A percentile compares a stretch with the other conserved stretches of the same genome.
Conservation (phyloP, 352 stramenopile genomes). For the Phytophthora foliorum region DNA sequence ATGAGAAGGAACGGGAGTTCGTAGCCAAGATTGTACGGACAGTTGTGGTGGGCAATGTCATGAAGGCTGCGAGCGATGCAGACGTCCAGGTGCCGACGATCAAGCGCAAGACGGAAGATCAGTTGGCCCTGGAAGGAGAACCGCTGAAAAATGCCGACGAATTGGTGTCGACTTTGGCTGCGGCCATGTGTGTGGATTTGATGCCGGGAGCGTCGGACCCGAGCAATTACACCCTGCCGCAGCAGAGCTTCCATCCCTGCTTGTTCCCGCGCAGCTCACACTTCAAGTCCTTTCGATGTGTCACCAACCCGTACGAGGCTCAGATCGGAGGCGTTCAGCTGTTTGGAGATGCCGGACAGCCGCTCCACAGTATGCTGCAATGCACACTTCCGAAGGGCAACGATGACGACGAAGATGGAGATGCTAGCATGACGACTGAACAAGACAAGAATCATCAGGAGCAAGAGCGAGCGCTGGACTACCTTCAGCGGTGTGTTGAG, state of each 20-base stretch:
- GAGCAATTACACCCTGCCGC: slow-evolving; percentile 91
- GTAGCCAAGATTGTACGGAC: slow-evolving; percentile 81
- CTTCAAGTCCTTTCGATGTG: slow-evolving; percentile 85
- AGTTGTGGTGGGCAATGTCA: slow-evolving; percentile 74
- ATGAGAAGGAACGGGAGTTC: slow-evolving; percentile 62
- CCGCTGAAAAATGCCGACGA: slow-evolving; percentile 80
- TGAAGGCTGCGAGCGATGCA: slow-evolving; percentile 27
- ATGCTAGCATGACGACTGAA: slow-evolving; percentile 35
- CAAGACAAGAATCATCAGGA: slow-evolving; percentile 25
- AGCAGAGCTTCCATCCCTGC: slow-evolving; percentile 95
- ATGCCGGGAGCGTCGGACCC: slow-evolving; percentile 92
- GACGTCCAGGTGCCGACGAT: slow-evolving; percentile 37
- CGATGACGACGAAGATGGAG: slow-evolving; percentile 40
- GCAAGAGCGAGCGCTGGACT: slow-evolving; percentile 51
- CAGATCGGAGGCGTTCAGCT: slow-evolving; percentile 71
- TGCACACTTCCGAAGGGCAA: slow-evolving; percentile 51
- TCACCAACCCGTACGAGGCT: slow-evolving; percentile 95
- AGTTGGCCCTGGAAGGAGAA: slow-evolving; percentile 54
- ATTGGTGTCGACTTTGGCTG: slow-evolving; percentile 74
- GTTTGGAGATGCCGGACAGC: slow-evolving; percentile 90
- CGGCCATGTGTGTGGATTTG: slow-evolving; percentile 92
- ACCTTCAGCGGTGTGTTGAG: slow-evolving; percentile 80
- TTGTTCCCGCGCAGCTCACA: slow-evolving; percentile 89
- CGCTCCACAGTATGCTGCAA: slow-evolving; percentile 88
- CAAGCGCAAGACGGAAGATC: slow-evolving; percentile 57